Evolutionary conservation across 768 basidiomycete genomes (phyloP).

Genomic region (Tylopilus plumbeoviolaceoides): DNA sequence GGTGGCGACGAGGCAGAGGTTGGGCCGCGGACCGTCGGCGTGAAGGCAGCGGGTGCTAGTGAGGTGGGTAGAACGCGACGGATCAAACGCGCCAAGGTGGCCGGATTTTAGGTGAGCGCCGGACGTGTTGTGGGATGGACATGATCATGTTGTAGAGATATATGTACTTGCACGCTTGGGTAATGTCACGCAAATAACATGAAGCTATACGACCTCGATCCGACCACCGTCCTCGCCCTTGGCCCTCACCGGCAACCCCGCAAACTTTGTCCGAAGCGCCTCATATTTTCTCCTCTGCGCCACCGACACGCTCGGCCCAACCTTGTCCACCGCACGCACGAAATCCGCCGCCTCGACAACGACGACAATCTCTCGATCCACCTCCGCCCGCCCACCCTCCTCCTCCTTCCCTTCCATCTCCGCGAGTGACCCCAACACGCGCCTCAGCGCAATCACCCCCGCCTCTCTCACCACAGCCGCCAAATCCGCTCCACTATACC

Average conservation of each 20-base stretch:
- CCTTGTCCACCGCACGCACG: slow-evolving; percentile 65
- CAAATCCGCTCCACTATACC: slow-evolving; percentile 90
- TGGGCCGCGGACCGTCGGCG: neutral
- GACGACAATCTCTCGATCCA: slow-evolving; percentile 11
- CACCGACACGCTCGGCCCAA: slow-evolving; percentile 79
- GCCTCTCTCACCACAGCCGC: slow-evolving; percentile 87
- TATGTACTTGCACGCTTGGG: neutral
- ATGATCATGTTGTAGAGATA: neutral
- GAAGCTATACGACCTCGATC: slow-evolving; percentile 12
- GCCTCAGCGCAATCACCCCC: slow-evolving; percentile 75
- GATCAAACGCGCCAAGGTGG: slow-evolving; percentile 7
- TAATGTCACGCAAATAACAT: too few relatives aligned
- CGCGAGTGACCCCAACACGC: slow-evolving; percentile 65
- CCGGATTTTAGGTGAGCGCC: slow-evolving; percentile 6
- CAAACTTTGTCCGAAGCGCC: slow-evolving; percentile 73
- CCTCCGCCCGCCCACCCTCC: neutral
- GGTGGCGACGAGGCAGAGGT: slow-evolving; percentile 18
- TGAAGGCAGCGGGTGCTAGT: slow-evolving; percentile 14
- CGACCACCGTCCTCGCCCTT: slow-evolving; percentile 31
- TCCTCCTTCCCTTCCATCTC: slow-evolving; percentile 41
- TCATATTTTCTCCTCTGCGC: slow-evolving; percentile 84
- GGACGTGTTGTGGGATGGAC: neutral
- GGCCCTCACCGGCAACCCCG: slow-evolving; percentile 62
- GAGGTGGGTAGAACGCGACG: slow-evolving; percentile 6
- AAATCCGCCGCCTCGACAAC: slow-evolving; percentile 77